Percentiles rank a stretch among this genome's conserved stretches.
Evolutionary conservation across 139 green algal genomes (phyloP).

Genomic region (Spirogloea muscicola): DNA sequence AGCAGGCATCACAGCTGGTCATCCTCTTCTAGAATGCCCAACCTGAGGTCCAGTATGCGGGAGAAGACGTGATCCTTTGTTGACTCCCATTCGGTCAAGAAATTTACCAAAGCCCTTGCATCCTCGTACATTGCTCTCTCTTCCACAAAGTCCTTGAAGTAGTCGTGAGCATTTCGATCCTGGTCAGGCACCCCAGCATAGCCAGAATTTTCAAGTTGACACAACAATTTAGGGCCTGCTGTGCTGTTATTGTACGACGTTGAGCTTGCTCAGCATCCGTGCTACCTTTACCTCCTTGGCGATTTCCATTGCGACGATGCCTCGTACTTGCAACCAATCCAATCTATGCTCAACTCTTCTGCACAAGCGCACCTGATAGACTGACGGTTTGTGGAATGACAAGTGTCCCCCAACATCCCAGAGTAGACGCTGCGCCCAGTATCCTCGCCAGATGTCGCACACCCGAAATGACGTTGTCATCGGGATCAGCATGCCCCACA

Average conservation of each 20-base stretch:
- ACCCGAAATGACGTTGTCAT: neutral
- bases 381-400: neutral
- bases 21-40: too few species aligned
- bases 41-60: neutral
- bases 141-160: conserved; percentile 11
- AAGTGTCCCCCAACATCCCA: neutral
- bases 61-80: neutral
- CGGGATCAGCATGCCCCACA: conserved; percentile 8
- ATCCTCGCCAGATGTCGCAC: conserved; percentile 4
- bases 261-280: too few species aligned
- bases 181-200: neutral
- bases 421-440: conserved; percentile 8
- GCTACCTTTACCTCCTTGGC: too few species aligned
- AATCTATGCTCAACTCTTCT: too few species aligned
- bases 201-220: too few species aligned
- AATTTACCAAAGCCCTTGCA: neutral
- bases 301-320: too few species aligned
- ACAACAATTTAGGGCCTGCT: too few species aligned
- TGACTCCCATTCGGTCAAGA: neutral
- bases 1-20: too few species aligned
- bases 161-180: conserved; percentile 6
- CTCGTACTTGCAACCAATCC: too few species aligned
- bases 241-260: too few species aligned
- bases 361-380: neutral
- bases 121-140: conserved; percentile 1